Conservation (phyloP, 805 yeast species). For the Wickerhamiella lipophila region DNA sequence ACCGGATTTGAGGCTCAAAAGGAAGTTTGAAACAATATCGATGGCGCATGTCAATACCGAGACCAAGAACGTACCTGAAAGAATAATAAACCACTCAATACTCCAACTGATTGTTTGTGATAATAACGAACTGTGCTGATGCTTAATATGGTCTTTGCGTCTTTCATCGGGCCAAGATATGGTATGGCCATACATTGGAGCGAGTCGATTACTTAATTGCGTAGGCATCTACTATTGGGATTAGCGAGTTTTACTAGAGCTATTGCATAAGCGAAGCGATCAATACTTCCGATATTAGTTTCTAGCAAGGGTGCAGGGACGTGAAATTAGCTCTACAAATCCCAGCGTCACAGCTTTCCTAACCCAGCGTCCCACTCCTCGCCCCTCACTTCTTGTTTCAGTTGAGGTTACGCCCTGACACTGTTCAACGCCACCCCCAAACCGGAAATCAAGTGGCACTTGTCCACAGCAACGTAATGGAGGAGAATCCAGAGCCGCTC, state of each 20-base stretch:
- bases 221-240: too few relatives aligned
- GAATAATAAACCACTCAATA: slow-evolving; percentile 6
- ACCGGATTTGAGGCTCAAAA: slow-evolving; percentile 4
- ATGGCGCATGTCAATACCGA: slow-evolving; percentile 4
- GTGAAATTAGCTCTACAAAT: too few relatives aligned
- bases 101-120: background rate
- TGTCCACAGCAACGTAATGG: slow-evolving; percentile 1
- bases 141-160: background rate
- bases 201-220: too few relatives aligned
- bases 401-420: too few relatives aligned
- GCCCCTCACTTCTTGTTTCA: background rate
- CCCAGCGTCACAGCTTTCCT: too few relatives aligned
- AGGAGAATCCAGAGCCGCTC: background rate
- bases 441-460: too few relatives aligned
- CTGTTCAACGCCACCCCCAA: background rate
- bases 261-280: background rate
- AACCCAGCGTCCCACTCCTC: background rate
- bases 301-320: too few relatives aligned
- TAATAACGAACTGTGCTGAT: background rate
- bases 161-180: slow-evolving; percentile 14
- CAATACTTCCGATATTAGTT: background rate
- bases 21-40: background rate
- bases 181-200: slow-evolving; percentile 3
- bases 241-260: background rate
- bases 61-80: background rate